Evolutionary conservation across 1,284 basidiomycete species (phyloP), one percentile per base, ranked within the genome.

Genomic region (Ustilago shanxiensis): DNA sequence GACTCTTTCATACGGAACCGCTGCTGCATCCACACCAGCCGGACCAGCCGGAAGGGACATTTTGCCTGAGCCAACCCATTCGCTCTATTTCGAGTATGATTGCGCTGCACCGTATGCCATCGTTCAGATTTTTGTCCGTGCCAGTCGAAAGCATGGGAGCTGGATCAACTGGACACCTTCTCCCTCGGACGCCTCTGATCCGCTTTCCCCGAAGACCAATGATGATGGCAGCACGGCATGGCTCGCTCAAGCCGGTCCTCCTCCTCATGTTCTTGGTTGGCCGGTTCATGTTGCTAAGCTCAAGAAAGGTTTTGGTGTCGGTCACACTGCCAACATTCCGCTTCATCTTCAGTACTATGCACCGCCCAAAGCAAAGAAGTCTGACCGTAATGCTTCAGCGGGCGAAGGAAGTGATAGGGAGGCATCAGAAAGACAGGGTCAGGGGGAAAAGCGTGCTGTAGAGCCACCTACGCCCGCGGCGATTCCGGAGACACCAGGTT

Each of bases 31-130:
- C 3, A 50, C 54, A 1, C 35, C 67, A 29, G 51, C 62, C n/a
- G 45, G 31, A 1, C 35, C 67, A 29, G 51, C 62, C n/a, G 45
- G 31, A 7, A 50, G 41, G 20, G 35, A 41, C 16, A 20, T 54
- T 2, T 41, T 79, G 31, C 72, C 80, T 3, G 59, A 68, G 11
- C 51, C 81, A 9, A 82, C 80, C 9, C 82, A 83, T 59, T 66
- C 69, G 45, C 69, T 83, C 10, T 75, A 75, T 53, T 83, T 83
- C 39, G 82, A 82, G 31, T 82, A 82, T 72, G 82, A 83, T 54
- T 82, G 80, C 64, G 79, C 80, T 1, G 68, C 82, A 14, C 81
- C 82, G 3, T 67, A 55, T 14, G 81, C 81, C 16, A 77, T 68
- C 24, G 66, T 82, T 11, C 80, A 83, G 68, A 75, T 83, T 57